Base-by-base conservation (phyloP, 306 rosid species). In the Cyclanthera cordifolia region DNA sequence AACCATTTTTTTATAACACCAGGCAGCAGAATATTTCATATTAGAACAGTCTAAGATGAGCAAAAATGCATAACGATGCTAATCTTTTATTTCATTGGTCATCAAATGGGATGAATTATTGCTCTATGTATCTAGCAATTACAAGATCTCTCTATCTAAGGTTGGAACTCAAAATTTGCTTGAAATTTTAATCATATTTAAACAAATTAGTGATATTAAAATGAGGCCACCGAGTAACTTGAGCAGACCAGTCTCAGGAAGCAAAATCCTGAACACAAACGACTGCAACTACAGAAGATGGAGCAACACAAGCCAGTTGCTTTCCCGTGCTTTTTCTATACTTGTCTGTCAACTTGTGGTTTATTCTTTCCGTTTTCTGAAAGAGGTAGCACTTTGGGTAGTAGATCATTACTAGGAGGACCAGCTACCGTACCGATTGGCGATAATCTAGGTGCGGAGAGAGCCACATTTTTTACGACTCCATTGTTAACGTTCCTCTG, bases 121-220 rank as follows among this genome's bases (percentile, higher is more conserved):
- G 55, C 54, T 66, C 21, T 46, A 3, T 8, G 70, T 60, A 45
- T 66, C 15, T 47, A 21, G 76, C 78, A 79, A 79, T 77, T 83
- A 82, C 85, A 85, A 79, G 58, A 75, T 14, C 75, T 11, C 73
- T 66, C 82, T 25, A 76, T 81, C 88, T 83, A 82, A 59, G 63
- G 76, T 77, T 77, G 81, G 72, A 74, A 82, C 81, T 77, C 71
- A 52, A 82, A 77, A 71, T 79, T 82, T 73, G 63, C 72, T 81
- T 80, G 71, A 72, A 82, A 71, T 1, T 66, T 55, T 65, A 45
- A 23, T 45, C 37, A 72, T 80, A 70, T 80, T 48, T 76, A 70
- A 70, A 55, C 77, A 2, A 45, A 68, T 60, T 43, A 67, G 76
- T 82, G 76, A 78, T 78, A 71, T 72, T 75, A 74, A 81, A 39